A percentile compares a stretch with the other conserved stretches of the same genome.
phyloP scores from a whole-genome alignment of 2,329 filamentous ascomycete genomes.

The Sarocladium brachiariae region DNA sequence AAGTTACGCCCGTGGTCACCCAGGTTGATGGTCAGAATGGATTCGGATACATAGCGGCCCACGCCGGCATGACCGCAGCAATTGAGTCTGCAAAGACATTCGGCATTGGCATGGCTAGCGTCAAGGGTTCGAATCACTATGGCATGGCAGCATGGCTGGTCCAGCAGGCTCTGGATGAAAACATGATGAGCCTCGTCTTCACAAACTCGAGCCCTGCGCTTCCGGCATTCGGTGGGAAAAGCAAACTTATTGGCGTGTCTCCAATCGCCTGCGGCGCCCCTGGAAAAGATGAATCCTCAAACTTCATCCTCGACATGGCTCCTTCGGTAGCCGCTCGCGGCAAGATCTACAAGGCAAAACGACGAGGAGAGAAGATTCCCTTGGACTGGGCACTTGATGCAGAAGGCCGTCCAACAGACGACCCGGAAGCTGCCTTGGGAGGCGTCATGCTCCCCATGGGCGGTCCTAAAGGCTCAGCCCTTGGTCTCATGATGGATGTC shows the following conservation, averaged over 20 bases:
- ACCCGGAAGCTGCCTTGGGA: conserved; percentile 62
- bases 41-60: conserved; percentile 69
- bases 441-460: conserved; percentile 85
- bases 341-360: conserved; percentile 64
- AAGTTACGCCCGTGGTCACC: conserved; percentile 64
- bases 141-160: conserved; percentile 80
- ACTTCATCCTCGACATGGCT: conserved; percentile 71
- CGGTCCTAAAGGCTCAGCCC: conserved; percentile 70
- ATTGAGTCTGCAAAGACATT: conserved; percentile 57
- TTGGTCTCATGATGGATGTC: conserved; percentile 84
- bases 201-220: conserved; percentile 67
- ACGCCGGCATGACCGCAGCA: conserved; percentile 58
- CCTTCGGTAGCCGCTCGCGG: conserved; percentile 63
- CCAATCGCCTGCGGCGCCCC: conserved; percentile 73
- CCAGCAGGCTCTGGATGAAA: conserved; percentile 66
- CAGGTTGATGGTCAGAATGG: conserved; percentile 62
- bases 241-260: conserved; percentile 65
- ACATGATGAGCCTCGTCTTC: conserved; percentile 64
- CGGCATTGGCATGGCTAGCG: conserved; percentile 69
- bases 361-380: conserved; percentile 63
- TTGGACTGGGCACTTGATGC: conserved; percentile 68
- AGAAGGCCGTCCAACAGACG: conserved; percentile 62
- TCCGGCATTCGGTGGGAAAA: conserved; percentile 62
- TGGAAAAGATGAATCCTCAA: conserved; percentile 39
- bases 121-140: conserved; percentile 76